Evolutionary conservation across 1,284 basidiomycete genomes (phyloP).

Genomic region (Ustilago lituana): DNA sequence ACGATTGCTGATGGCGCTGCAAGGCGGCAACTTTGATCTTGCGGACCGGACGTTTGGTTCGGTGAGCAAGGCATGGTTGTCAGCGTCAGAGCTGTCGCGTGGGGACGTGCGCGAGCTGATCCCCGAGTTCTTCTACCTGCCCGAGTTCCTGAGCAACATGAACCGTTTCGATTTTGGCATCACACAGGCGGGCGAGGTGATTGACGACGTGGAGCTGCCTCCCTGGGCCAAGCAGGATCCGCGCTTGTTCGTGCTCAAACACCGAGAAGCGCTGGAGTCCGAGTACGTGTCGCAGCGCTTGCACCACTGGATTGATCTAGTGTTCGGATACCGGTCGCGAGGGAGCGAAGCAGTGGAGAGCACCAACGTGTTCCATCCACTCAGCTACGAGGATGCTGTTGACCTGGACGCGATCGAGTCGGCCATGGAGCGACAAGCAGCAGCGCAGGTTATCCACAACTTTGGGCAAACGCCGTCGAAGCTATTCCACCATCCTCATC

Average conservation of each 20-base stretch:
- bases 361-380: conserved; percentile 89
- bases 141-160: conserved; percentile 70
- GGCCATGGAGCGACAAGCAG: conserved; percentile 86
- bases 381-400: conserved; percentile 82
- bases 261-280: conserved; percentile 88
- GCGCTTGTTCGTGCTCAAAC: conserved; percentile 81
- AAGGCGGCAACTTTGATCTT: conserved; percentile 85
- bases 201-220: conserved; percentile 88
- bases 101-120: conserved; percentile 95
- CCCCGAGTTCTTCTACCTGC: conserved; percentile 82
- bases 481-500: conserved; percentile 86
- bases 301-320: conserved; percentile 88
- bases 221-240: conserved; percentile 90
- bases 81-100: conserved; percentile 84
- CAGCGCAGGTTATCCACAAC: conserved; percentile 94
- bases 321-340: conserved; percentile 62
- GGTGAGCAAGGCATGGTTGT: conserved; percentile 78
- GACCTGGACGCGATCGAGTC: conserved; percentile 78
- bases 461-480: conserved; percentile 71
- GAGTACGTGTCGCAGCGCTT: conserved; percentile 86
- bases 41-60: conserved; percentile 89
- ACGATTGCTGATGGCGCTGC: conserved; percentile 54
- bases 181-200: conserved; percentile 82
- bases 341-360: conserved; percentile 70
- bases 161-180: conserved; percentile 79